Conservation (phyloP, 129 eudicot genomes). For the Silybum marianum region DNA sequence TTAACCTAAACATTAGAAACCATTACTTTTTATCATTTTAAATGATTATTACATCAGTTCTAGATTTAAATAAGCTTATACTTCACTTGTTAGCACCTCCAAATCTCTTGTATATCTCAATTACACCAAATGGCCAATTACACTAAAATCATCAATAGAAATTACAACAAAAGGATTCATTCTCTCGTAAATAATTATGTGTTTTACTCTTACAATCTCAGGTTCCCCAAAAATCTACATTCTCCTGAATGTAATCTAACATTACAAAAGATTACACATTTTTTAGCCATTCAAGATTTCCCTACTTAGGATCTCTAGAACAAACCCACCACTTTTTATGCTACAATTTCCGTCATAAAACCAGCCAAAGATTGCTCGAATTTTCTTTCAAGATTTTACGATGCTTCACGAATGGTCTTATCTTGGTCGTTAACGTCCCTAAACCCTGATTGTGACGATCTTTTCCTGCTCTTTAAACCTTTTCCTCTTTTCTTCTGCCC, state of each 20-base stretch:
- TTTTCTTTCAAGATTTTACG: constrained; percentile 2
- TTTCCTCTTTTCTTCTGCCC: constrained; percentile 76
- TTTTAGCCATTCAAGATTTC: constrained; percentile 2
- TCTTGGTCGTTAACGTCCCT: constrained; percentile 58
- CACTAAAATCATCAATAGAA: not conserved
- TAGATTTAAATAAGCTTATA: not conserved
- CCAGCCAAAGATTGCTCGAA: not conserved
- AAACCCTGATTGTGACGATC: constrained; percentile 44
- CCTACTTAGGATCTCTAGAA: not conserved
- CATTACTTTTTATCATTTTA: too few species aligned
- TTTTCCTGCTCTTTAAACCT: constrained; percentile 51
- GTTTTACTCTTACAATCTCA: constrained; percentile 21
- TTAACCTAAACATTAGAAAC: too few species aligned
- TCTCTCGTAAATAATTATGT: constrained; percentile 23
- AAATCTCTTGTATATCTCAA: not conserved
- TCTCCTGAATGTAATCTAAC: constrained; percentile 31
- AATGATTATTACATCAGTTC: too few species aligned
- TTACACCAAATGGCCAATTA: not conserved
- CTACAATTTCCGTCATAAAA: constrained; percentile 13
- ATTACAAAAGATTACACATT: constrained; percentile 28
- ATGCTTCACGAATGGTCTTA: constrained; percentile 46
- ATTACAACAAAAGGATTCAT: constrained; percentile 21
- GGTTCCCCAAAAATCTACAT: constrained; percentile 23
- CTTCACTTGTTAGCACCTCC: not conserved
- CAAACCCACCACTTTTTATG: constrained; percentile 9